Evolutionary conservation across 192 early-diverging fungal genomes (phyloP).

Genomic region (Mortierella alpina): DNA sequence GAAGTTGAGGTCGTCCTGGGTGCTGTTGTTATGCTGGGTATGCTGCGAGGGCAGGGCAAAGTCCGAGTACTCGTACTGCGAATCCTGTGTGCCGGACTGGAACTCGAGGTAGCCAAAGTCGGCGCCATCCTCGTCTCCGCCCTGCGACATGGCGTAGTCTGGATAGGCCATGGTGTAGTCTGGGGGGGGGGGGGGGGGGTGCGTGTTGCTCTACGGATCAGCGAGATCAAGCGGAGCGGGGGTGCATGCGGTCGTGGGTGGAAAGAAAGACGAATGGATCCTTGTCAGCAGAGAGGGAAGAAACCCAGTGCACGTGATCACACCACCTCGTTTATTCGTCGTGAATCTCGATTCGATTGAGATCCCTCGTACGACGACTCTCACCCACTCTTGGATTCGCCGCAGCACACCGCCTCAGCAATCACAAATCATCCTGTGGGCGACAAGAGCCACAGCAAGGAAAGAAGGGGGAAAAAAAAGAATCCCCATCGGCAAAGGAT

Average conservation of each 20-base stretch:
- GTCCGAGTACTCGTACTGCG: slow-evolving; percentile 75
- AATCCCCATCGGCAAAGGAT: background rate
- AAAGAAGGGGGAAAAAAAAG: background rate
- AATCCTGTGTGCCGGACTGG: slow-evolving; percentile 68
- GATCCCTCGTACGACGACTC: too few relatives aligned
- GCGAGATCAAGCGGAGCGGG: background rate
- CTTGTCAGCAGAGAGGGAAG: background rate
- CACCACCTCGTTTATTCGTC: too few relatives aligned
- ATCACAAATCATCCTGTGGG: too few relatives aligned
- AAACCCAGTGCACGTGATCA: background rate
- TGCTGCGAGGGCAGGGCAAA: slow-evolving; percentile 62
- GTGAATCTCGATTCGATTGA: background rate
- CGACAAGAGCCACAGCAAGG: background rate
- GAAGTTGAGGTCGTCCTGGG: slow-evolving; percentile 65
- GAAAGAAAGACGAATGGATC: background rate
- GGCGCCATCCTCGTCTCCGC: slow-evolving; percentile 59
- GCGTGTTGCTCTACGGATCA: too few relatives aligned
- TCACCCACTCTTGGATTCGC: too few relatives aligned
- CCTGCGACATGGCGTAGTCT: slow-evolving; percentile 54
- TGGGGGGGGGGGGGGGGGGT: too few relatives aligned
- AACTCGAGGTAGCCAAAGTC: slow-evolving; percentile 70
- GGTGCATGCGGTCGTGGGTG: background rate
- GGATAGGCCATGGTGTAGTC: slow-evolving; percentile 33
- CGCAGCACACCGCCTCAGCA: too few relatives aligned
- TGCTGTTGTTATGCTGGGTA: slow-evolving; percentile 28